Evolutionary conservation across 2,329 filamentous ascomycete genomes (phyloP).

Genomic region (Talaromyces rugulosus): DNA sequence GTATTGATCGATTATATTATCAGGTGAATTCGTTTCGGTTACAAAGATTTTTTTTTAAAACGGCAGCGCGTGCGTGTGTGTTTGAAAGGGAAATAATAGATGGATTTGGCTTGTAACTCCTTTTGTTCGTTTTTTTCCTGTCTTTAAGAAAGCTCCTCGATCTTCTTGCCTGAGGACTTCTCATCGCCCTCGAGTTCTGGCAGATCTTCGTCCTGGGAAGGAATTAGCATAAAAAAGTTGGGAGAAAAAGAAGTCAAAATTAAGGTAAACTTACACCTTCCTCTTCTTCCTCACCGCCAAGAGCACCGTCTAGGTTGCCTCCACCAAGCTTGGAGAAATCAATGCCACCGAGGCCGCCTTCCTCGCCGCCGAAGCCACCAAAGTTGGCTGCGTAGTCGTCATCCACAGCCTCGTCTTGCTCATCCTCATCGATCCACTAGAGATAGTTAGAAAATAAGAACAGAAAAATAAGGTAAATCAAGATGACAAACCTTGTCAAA

Average conservation of each 20-base stretch:
- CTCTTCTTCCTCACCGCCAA: slow-evolving; percentile 34
- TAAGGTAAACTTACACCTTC: slow-evolving; percentile 7
- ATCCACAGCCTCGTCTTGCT: slow-evolving; percentile 85
- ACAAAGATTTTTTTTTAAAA: not conserved
- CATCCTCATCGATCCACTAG: slow-evolving; percentile 93
- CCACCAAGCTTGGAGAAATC: slow-evolving; percentile 88
- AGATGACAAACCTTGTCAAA: slow-evolving; percentile 75
- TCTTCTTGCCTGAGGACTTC: slow-evolving; percentile 30
- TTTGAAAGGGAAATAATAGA: not conserved
- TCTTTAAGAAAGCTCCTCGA: slow-evolving; percentile 31
- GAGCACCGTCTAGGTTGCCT: not conserved
- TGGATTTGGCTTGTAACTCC: not conserved
- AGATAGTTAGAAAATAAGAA: not conserved
- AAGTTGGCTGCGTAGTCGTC: slow-evolving; percentile 61
- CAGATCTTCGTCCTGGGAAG: slow-evolving; percentile 69
- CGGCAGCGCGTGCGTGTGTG: not conserved
- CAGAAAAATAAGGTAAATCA: not conserved
- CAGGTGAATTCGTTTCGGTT: not conserved
- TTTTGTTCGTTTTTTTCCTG: not conserved
- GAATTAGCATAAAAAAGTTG: not conserved
- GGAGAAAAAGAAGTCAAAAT: not conserved
- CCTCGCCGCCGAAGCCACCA: slow-evolving; percentile 52
- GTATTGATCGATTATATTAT: not conserved
- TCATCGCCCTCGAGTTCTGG: slow-evolving; percentile 67
- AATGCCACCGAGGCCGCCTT: slow-evolving; percentile 77